Base-by-base conservation (phyloP, 1,284 basidiomycete species). In the Naganishia liquefaciens region DNA sequence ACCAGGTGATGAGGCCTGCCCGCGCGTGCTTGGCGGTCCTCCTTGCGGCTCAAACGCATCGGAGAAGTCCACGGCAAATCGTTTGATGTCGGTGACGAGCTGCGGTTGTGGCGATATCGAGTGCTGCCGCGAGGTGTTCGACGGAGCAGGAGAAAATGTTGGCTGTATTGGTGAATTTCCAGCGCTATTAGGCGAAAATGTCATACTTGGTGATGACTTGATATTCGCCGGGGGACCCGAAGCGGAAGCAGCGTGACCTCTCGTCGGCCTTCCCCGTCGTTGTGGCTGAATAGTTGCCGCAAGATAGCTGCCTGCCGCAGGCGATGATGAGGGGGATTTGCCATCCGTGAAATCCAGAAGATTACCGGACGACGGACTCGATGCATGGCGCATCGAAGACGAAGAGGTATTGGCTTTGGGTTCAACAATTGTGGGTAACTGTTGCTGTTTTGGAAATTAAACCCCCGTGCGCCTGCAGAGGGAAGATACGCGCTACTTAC, bases 321-420 rank as follows among this genome's bases (percentile, higher is more conserved):
- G 51, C 10, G 71, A 64, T 23, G 72, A 71, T 3, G 42, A 13
- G 21, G 27, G 17, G 2, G 46, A 25, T 17, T 44, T 46, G 50
- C 33, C 21, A 21, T 60, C 28, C 28, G 77, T 77, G 64, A 79
- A 78, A 67, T 79, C 78, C 25, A 79, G 71, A 2, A 78, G 67
- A 62, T 79, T 79, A 25, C 43, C 40, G 39, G 57, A 49, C 17
- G 61, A 47, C 40, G 52, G 52, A 39, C 43, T 50, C 13, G 51
- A 40, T 25, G 39, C 10, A 6, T 28, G 6, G 25, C 37, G 53
- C 25, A 53, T 43, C 30, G 28, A 27, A 5, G 30, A 37, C 5
- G 42, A 37, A 25, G 42, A n/a, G 51, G 28, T 9, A 9, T 11
- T 19, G 33, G 23, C 21, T 37, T 17, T 47, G 7, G 57, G 57